Base-by-base conservation (phyloP, 129 eudicot species). In the Glebionis coronaria region DNA sequence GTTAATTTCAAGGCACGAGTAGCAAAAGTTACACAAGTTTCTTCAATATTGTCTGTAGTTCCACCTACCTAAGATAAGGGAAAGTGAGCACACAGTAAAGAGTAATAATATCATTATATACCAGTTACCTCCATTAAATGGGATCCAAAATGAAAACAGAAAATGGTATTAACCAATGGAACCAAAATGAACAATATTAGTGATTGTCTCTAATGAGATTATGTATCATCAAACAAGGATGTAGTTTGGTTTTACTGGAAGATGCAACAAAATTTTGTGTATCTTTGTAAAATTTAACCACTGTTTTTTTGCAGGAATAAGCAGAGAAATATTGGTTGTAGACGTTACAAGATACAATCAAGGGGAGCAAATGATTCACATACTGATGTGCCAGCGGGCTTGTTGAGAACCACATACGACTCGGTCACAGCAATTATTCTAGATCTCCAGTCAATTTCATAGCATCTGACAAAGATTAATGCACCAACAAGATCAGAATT, bases 371-470 rank as follows among this genome's bases (percentile, higher is more conserved):
- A 47, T 65, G 23, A 70, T 70, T 58, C 20, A 82, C 95, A 56
- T 84, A 93, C 99, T 18, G 97, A 84, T 67, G 92, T 89, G 61
- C 97, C 99, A 56, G 99, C 95, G 61, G 99, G 99, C 79, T 93
- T 93, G 82, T 93, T 90, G 44, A 93, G 78, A 67, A 93, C 85
- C 75, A 93, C 97, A 63, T 82, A 93, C 20, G 83, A 73, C 45
- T 86, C 95, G 13, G 95, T 82, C 56, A 84, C 95, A 67, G 97
- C 90, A 71, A 93, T 73, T 64, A 89, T 78, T 76, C 99, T 85
- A 23, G 97, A 89, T 63, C 65, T 93, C 99, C 99, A 93, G 68
- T 93, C 99, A 70, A 93, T 79, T 72, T 93, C 97, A 75, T 93
- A 93, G 71, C 99, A 93, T 79, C 99, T 93, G 78, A 44, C 2